Evolutionary conservation across 331 rosid species (phyloP), one percentile per base, ranked within the genome.

Genomic region (Stylosanthes scabra): DNA sequence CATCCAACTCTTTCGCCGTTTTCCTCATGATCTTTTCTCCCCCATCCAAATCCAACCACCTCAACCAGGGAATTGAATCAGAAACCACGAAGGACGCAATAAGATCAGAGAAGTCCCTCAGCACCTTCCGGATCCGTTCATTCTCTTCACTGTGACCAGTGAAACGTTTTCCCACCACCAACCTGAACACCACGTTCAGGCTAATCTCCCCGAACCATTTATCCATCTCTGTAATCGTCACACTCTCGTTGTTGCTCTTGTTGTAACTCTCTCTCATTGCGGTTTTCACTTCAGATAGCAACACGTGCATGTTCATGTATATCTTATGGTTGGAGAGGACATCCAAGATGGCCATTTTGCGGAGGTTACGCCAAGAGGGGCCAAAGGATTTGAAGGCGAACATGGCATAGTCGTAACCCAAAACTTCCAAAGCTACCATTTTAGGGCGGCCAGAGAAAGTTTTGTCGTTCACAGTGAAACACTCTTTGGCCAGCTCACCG

Each of bases 1-100:
- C 11, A 20, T 91, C 89, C 0, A 91, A 13, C 58, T 76, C 79
- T 11, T 56, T 78, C 0, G 81, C 79, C 0, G 68, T 71, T 42
- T 62, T 82, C 66, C 76, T 86, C 92, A 88, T 88, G 1, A 73
- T 69, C 60, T 63, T 82, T 81, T 83, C 84, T 49, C 55, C 5
- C 0, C 92, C 97, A 0, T 87, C 95, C 72, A 86, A 71, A 63
- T 91, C 97, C 58, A 91, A 74, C 89, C 91, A 87, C 28, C 89
- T 74, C n/a, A n/a, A n/a, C n/a, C 66, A 87, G 0, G 97, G 88
- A 28, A 87, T 4, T 0, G 83, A 84, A 51, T 88, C 92, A 0
- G 87, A 74, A 9, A 68, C 16, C 31, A 49, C 29, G n/a, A 83
- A 83, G 0, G 62, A 9, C 0, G 86, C 83, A 0, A 34, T 2